Evolutionary conservation across 371 early-diverging fungal genomes (phyloP).

Genomic region (Lichtheimia ramosa): DNA sequence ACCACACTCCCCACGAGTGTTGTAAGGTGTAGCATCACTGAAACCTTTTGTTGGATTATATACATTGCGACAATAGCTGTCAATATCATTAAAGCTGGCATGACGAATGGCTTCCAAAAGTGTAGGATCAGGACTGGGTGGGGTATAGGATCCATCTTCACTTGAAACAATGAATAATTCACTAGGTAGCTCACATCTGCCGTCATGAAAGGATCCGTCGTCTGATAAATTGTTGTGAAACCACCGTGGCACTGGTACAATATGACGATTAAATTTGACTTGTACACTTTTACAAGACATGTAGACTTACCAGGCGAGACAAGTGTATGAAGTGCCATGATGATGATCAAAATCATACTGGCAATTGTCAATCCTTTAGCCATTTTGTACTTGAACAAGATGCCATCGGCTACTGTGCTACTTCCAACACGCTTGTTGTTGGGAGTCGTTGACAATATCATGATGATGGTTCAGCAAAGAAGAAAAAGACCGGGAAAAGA

Average conservation of each 20-base stretch:
- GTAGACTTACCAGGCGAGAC: slow-evolving; percentile 26
- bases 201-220: background rate
- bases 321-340: slow-evolving; percentile 24
- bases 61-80: slow-evolving; percentile 22
- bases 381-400: slow-evolving; percentile 24
- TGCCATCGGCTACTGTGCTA: slow-evolving; percentile 7
- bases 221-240: slow-evolving; percentile 1
- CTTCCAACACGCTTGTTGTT: slow-evolving; percentile 18
- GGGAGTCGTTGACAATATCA: no score
- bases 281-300: no score
- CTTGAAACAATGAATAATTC: slow-evolving; percentile 20
- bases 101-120: slow-evolving; percentile 18
- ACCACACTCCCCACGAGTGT: slow-evolving; percentile 28
- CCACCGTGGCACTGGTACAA: background rate
- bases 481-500: no score
- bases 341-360: slow-evolving; percentile 21
- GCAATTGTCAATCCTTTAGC: slow-evolving; percentile 26
- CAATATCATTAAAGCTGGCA: slow-evolving; percentile 16
- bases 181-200: slow-evolving; percentile 17
- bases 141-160: slow-evolving; percentile 32
- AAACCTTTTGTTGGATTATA: slow-evolving; percentile 21
- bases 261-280: no score
- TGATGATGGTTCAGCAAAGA: no score
- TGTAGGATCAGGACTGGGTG: slow-evolving; percentile 29
- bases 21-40: slow-evolving; percentile 14